Conservation (phyloP, 768 basidiomycete genomes). For the Amanita rimosa region DNA sequence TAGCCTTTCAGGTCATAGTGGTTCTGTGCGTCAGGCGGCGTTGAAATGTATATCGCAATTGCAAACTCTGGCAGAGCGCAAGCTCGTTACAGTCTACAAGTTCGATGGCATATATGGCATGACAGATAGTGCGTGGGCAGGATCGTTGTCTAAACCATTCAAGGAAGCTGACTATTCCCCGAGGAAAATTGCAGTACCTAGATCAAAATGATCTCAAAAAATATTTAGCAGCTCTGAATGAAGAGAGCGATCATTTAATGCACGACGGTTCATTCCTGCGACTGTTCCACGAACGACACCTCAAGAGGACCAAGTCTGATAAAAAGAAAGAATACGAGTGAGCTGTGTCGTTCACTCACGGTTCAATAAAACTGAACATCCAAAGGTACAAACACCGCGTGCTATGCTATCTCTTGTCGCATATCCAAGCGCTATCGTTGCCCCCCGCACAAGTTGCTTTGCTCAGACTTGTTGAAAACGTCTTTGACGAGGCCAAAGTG, state of each 20-base stretch:
- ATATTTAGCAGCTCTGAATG: conserved; percentile 43
- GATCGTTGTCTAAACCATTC: not conserved
- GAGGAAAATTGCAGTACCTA: conserved; percentile 53
- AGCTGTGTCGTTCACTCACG: conserved; percentile 13
- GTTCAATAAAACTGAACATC: not conserved
- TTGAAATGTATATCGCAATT: conserved; percentile 45
- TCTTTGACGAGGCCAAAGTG: conserved; percentile 37
- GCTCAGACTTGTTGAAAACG: conserved; percentile 31
- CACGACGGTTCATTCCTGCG: conserved; percentile 51
- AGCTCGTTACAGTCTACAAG: conserved; percentile 50
- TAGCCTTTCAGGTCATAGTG: conserved; percentile 36
- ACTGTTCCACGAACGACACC: conserved; percentile 48
- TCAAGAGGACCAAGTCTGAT: conserved; percentile 36
- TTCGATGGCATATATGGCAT: conserved; percentile 66
- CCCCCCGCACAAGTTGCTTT: conserved; percentile 39
- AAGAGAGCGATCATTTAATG: conserved; percentile 40
- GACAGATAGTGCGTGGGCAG: conserved; percentile 34
- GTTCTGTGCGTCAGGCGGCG: conserved; percentile 35
- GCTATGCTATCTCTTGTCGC: conserved; percentile 71
- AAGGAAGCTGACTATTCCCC: conserved; percentile 5
- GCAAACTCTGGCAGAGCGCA: conserved; percentile 25
- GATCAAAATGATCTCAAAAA: conserved; percentile 50
- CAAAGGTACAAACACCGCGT: conserved; percentile 60
- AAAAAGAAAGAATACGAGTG: conserved; percentile 44
- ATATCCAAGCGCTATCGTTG: conserved; percentile 48